These are phyloP conservation scores for Pezicula carpinea DNA, from an alignment of 2,329 filamentous ascomycete genomes.

Conservation along the genomic window DNA sequence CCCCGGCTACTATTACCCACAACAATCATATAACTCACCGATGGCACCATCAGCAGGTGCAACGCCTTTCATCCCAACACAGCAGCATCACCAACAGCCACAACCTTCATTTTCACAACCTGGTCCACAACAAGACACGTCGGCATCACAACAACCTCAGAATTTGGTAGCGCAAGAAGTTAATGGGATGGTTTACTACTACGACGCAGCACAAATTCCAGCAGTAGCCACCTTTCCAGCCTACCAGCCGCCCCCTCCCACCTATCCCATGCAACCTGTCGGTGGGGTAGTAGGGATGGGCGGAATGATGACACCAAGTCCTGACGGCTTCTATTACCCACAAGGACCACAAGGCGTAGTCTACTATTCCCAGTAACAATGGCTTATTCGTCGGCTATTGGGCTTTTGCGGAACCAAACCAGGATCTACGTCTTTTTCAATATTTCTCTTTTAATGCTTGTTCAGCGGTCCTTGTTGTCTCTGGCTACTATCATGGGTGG, in stretches of 20 bases:
- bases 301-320: slow-evolving; percentile 71
- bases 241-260: slow-evolving; percentile 44
- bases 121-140: slow-evolving; percentile 27
- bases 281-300: slow-evolving; percentile 64
- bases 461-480: too few species aligned
- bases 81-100: slow-evolving; percentile 25
- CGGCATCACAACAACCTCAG: slow-evolving; percentile 46
- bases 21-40: slow-evolving; percentile 37
- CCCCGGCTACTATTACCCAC: slow-evolving; percentile 66
- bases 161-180: slow-evolving; percentile 75
- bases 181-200: slow-evolving; percentile 96
- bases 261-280: slow-evolving; percentile 48
- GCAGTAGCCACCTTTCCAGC: slow-evolving; percentile 32
- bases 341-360: slow-evolving; percentile 49
- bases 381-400: too few species aligned
- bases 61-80: slow-evolving; percentile 22
- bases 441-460: too few species aligned
- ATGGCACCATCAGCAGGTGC: slow-evolving; percentile 35
- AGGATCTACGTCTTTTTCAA: too few species aligned
- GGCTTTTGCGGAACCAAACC: too few species aligned
- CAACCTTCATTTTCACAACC: slow-evolving; percentile 20
- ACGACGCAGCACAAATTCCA: slow-evolving; percentile 70
- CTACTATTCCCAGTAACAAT: slow-evolving; percentile 53
- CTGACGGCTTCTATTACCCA: slow-evolving; percentile 67
- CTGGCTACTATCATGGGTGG: too few species aligned